These are phyloP conservation scores for Fusarium humuli DNA, from an alignment of 2,329 filamentous ascomycete species.

Conservation along the genomic window DNA sequence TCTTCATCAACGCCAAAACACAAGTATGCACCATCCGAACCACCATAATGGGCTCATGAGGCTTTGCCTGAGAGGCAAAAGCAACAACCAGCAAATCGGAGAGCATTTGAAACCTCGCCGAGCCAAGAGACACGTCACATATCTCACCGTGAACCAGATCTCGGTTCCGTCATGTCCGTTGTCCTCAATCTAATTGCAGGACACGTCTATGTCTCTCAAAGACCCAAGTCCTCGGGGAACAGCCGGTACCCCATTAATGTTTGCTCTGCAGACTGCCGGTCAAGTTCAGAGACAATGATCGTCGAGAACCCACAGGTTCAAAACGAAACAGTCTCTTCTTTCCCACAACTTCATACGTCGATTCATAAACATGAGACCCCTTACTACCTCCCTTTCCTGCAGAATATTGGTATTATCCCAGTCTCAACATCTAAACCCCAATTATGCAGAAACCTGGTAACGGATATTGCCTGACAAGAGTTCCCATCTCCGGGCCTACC, in stretches of 20 bases:
- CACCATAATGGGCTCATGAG: not conserved
- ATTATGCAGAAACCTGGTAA: not conserved
- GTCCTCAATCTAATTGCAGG: not conserved
- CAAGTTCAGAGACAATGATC: not conserved
- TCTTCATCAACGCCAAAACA: not conserved
- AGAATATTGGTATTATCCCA: not conserved
- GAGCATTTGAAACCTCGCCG: not conserved
- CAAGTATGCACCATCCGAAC: not conserved
- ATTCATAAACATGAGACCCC: not conserved
- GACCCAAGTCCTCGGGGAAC: not conserved
- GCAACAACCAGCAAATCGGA: constrained; percentile 1
- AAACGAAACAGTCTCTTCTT: not conserved
- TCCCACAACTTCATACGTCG: not conserved
- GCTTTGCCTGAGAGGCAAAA: not conserved
- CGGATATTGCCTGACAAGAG: constrained; percentile 3
- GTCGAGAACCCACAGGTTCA: not conserved
- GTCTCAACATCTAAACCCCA: not conserved
- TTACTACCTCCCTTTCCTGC: not conserved
- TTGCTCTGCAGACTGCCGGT: not conserved
- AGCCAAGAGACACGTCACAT: constrained; percentile 19
- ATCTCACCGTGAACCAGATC: constrained; percentile 1
- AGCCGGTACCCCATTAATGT: not conserved
- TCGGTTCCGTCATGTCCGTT: not conserved
- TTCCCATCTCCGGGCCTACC: not conserved
- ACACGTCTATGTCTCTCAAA: not conserved